Base-by-base conservation (phyloP, 2,329 filamentous ascomycete species). In the Ascochyta rabiei region DNA sequence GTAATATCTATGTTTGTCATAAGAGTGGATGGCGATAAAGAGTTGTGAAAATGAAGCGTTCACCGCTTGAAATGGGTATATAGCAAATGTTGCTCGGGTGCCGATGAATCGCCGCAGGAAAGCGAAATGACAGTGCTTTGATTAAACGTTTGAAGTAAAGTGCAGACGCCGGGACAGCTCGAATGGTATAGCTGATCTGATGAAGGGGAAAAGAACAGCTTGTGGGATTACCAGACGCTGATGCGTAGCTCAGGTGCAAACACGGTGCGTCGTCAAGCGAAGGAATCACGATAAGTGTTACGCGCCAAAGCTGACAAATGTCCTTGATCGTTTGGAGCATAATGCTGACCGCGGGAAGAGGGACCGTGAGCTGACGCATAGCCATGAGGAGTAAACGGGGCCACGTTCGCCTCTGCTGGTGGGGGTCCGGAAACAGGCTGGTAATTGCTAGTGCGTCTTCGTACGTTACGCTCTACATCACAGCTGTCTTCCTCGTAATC, bases 371-470 rank as follows among this genome's bases (percentile, higher is more conserved):
- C 30, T 5, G 52, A 24, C 9, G 46, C 30, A 13, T 70, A 73
- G 7, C 49, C 40, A 18, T 66, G 61, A 21, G 63, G 42, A 19
- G 63, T 61, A 4, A 60, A 56, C 4, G 59, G 56, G 9, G 69
- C 50, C 16, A 58, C 55, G 41, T 61, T 63, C 16, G 63, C 30
- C 3, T 70, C 63, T 6, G 61, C 50, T 19, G 64, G 63, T 19
- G 67, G 49, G 33, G 66, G 62, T 0, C 66, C 69, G 12, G 66
- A 30, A 4, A 61, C 57, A n/a, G 70, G 67, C 50, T 72, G 70
- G 37, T 76, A 76, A 28, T 59, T 72, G 53, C 67, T 72, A 1
- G 73, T 76, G 43, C 74, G 63, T 45, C 73, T 65, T 21, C 74
- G 66, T 24, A 76, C 74, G 28, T 75, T 76, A 16, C 74, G 67